Conservation (phyloP, 495 filamentous ascomycete genomes). For the Astrothelium subdiscretum region DNA sequence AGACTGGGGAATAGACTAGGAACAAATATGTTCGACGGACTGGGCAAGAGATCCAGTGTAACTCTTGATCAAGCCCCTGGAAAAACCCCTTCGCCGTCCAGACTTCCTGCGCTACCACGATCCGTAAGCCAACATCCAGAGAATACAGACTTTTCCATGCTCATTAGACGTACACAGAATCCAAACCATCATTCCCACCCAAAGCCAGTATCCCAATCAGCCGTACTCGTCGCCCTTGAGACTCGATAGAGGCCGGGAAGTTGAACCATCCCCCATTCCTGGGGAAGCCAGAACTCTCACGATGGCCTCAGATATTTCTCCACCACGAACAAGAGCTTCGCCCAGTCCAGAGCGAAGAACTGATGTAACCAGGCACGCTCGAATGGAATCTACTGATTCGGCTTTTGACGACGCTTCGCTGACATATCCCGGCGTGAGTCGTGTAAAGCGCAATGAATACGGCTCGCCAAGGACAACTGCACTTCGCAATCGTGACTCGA, state of each 20-base stretch:
- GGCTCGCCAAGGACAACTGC: conserved; percentile 1
- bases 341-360: neutral
- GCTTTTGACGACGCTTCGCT: neutral
- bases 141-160: neutral
- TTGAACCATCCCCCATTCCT: conserved; percentile 21
- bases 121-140: conserved; percentile 8
- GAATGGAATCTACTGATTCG: neutral
- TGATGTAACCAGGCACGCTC: neutral
- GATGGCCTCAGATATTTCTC: conserved; percentile 14
- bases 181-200: conserved; percentile 19
- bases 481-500: conserved; percentile 3
- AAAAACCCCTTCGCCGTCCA: conserved; percentile 3
- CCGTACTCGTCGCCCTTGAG: conserved; percentile 16
- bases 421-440: neutral
- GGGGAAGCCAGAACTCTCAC: conserved; percentile 21
- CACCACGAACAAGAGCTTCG: neutral
- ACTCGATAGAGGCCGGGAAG: conserved; percentile 13
- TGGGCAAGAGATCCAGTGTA: conserved; percentile 12
- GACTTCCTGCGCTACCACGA: conserved; percentile 11
- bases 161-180: conserved; percentile 14
- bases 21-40: conserved; percentile 21
- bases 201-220: conserved; percentile 8
- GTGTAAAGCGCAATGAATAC: neutral
- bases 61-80: conserved; percentile 3
- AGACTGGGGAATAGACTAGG: conserved; percentile 22